phyloP scores from a whole-genome alignment of 805 yeast species.

The Hanseniaspora lachancei region DNA sequence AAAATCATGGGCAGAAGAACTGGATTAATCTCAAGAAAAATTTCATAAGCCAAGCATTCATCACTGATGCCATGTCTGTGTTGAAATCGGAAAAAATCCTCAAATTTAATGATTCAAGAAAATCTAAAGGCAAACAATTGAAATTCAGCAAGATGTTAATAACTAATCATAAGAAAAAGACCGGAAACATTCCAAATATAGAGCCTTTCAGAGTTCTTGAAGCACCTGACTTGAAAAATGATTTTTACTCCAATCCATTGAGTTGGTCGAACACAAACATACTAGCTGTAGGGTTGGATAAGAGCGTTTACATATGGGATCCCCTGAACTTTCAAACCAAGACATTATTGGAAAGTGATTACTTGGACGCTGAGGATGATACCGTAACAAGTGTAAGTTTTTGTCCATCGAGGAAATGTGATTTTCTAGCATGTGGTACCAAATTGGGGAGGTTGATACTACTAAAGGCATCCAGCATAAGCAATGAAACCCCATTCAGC shows the following conservation, averaged over 20 bases:
- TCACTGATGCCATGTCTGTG: background rate
- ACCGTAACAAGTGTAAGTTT: conserved; percentile 46
- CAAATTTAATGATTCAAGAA: background rate
- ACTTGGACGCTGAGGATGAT: conserved; percentile 25
- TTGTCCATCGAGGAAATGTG: conserved; percentile 31
- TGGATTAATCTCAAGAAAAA: conserved; percentile 3
- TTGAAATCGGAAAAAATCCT: background rate
- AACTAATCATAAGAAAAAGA: background rate
- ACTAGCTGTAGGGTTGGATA: conserved; percentile 56
- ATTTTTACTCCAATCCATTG: conserved; percentile 62
- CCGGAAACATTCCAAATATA: background rate
- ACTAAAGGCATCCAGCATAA: background rate
- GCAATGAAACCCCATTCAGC: background rate
- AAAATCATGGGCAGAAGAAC: conserved; percentile 10
- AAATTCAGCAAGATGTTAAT: background rate
- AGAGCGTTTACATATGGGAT: conserved; percentile 51
- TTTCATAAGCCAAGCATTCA: background rate
- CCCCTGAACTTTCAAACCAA: conserved; percentile 33
- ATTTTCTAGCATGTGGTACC: conserved; percentile 41
- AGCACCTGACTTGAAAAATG: conserved; percentile 63
- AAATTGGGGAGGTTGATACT: conserved; percentile 37
- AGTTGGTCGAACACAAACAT: conserved; percentile 52
- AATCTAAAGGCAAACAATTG: background rate
- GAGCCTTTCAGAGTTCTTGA: conserved; percentile 40
- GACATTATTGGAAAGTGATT: conserved; percentile 30